Conservation (phyloP, 148 eudicot species). For the Nepenthes mirabilis region DNA sequence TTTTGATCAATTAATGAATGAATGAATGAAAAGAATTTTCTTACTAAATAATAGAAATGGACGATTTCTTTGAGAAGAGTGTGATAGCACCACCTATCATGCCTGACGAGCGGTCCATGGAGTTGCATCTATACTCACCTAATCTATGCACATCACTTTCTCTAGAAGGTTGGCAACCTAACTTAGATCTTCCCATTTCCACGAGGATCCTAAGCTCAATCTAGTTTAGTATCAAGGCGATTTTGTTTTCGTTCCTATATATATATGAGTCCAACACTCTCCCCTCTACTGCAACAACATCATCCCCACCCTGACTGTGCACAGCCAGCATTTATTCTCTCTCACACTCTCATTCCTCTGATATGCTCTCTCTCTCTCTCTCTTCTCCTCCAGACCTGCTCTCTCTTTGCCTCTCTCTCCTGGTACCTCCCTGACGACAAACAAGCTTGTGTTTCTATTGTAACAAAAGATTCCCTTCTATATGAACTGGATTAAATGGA, state of each 20-base stretch:
- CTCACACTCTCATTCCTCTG: too few species aligned
- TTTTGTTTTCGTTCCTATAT: neutral
- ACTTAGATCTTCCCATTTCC: constrained; percentile 8
- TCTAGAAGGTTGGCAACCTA: constrained; percentile 7
- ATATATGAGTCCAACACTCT: neutral
- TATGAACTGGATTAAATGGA: too few species aligned
- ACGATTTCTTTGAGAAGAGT: constrained; percentile 4
- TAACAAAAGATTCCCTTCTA: too few species aligned
- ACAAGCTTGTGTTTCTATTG: too few species aligned
- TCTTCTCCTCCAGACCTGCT: too few species aligned
- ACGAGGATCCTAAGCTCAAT: neutral
- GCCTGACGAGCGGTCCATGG: constrained; percentile 4
- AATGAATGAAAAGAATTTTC: neutral
- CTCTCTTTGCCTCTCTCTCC: too few species aligned
- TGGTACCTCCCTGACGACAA: too few species aligned
- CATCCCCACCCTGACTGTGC: too few species aligned
- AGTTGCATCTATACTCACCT: constrained; percentile 4
- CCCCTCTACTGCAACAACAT: too few species aligned
- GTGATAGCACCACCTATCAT: constrained; percentile 4
- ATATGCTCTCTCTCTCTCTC: too few species aligned
- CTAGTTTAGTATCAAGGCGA: constrained; percentile 1
- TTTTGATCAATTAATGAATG: neutral
- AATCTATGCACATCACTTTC: constrained; percentile 6
- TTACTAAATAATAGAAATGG: neutral
- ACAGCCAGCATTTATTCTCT: too few species aligned